A percentile compares a stretch with the other conserved stretches of the same genome.
These are phyloP conservation scores for Arachis hypogaea DNA, from an alignment of 306 rosid species.

Conservation along the genomic window DNA sequence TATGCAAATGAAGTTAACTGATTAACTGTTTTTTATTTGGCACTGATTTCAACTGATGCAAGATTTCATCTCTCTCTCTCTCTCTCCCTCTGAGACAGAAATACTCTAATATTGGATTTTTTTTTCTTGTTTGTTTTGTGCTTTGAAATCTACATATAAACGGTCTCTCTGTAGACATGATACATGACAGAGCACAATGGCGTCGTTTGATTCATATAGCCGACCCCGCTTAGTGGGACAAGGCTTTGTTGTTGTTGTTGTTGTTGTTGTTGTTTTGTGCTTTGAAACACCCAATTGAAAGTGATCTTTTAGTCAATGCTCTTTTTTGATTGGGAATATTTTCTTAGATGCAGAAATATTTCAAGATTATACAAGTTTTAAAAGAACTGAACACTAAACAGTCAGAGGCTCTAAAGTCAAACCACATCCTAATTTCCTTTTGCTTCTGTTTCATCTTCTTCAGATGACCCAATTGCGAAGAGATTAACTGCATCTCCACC, in stretches of 20 bases:
- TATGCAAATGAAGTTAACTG: slow-evolving; percentile 18
- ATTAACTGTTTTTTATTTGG: slow-evolving; percentile 23
- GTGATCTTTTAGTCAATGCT: background rate
- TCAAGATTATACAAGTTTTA: slow-evolving; percentile 27
- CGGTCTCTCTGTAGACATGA: no score
- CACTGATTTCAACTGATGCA: slow-evolving; percentile 11
- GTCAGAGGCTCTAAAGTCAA: slow-evolving; percentile 25
- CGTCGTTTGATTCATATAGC: no score
- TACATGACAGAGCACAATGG: no score
- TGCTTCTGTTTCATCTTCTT: slow-evolving; percentile 38
- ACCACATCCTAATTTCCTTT: slow-evolving; percentile 22
- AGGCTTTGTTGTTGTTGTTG: no score
- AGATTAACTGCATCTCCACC: slow-evolving; percentile 63
- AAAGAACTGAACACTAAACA: slow-evolving; percentile 27
- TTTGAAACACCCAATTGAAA: slow-evolving; percentile 10
- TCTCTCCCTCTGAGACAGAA: slow-evolving; percentile 1
- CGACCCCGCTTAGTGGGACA: no score
- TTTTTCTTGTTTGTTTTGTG: slow-evolving; percentile 18
- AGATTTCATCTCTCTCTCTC: slow-evolving; percentile 12
- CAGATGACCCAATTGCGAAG: slow-evolving; percentile 88
- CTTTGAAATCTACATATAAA: no score
- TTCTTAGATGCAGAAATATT: slow-evolving; percentile 26
- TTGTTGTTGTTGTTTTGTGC: background rate
- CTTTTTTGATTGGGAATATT: slow-evolving; percentile 5
- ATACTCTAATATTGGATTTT: slow-evolving; percentile 17